Evolutionary conservation across 305 asterid genomes (phyloP).

Genomic region (Fraxinus sp.): DNA sequence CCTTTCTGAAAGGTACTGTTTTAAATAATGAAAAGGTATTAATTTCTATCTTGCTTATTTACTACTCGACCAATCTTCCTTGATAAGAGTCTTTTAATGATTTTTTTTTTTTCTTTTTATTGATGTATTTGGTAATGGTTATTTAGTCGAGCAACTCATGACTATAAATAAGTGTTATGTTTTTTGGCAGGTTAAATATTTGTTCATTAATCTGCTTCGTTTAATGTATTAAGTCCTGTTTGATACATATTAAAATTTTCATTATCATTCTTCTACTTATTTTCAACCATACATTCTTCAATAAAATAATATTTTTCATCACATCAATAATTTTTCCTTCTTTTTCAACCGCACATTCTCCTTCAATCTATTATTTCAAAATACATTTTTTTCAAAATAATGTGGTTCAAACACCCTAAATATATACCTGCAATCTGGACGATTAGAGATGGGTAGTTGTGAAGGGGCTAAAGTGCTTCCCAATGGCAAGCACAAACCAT

Average conservation of each 20-base stretch:
- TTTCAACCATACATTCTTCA: no score
- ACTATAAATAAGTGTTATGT: neutral
- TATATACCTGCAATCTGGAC: neutral
- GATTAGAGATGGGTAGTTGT: neutral
- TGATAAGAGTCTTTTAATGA: neutral
- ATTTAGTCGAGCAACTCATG: neutral
- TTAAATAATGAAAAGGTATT: neutral
- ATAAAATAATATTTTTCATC: no score
- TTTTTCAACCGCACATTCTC: no score
- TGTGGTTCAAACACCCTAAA: neutral
- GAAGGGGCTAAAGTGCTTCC: neutral
- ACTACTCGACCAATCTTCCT: neutral
- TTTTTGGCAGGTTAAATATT: neutral
- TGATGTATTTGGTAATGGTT: neutral
- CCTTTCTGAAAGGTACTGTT: neutral
- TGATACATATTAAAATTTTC: no score
- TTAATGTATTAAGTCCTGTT: neutral
- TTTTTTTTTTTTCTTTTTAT: no score
- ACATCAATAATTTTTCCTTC: no score
- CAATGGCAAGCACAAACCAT: slow-evolving; percentile 26
- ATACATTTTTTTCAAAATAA: no score
- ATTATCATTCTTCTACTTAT: no score
- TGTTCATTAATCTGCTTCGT: neutral
- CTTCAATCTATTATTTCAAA: no score
- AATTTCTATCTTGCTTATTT: no score